Evolutionary conservation across 2,329 filamentous ascomycete species (phyloP).

Genomic region (Colletotrichum euphorbiae): DNA sequence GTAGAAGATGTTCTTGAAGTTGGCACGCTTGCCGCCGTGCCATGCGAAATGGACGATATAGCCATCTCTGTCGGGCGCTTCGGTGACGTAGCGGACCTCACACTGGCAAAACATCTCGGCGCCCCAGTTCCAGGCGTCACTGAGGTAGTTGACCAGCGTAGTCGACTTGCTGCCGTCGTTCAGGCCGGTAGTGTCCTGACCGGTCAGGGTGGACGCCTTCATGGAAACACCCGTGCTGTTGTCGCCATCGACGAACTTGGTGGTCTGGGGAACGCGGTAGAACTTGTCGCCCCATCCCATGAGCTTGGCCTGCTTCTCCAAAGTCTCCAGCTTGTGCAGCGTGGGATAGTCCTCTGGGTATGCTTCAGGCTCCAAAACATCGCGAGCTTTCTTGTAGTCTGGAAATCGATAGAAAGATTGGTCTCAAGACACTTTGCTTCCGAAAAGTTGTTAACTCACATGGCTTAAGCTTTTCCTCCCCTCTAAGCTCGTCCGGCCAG

Average conservation of each 20-base stretch:
- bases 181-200: slow-evolving; percentile 72
- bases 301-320: slow-evolving; percentile 66
- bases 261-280: slow-evolving; percentile 69
- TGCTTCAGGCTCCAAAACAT: slow-evolving; percentile 67
- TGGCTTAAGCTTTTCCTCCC: slow-evolving; percentile 54
- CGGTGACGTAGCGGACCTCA: slow-evolving; percentile 72
- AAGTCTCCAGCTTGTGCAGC: slow-evolving; percentile 67
- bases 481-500: slow-evolving; percentile 70
- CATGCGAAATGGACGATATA: slow-evolving; percentile 76
- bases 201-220: slow-evolving; percentile 68
- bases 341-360: slow-evolving; percentile 69
- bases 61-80: slow-evolving; percentile 60
- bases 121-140: slow-evolving; percentile 79
- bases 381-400: slow-evolving; percentile 68
- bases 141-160: slow-evolving; percentile 73
- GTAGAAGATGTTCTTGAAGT: slow-evolving; percentile 65
- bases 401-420: neutral
- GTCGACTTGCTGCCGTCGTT: slow-evolving; percentile 77
- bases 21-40: slow-evolving; percentile 67
- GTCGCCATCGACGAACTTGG: slow-evolving; percentile 68
- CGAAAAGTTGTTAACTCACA: slow-evolving; percentile 55
- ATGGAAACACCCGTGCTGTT: slow-evolving; percentile 74
- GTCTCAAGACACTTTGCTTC: neutral
- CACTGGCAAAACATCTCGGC: slow-evolving; percentile 78
- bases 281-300: slow-evolving; percentile 66